These are phyloP conservation scores for Zasmidium angulare DNA, from an alignment of 2,329 filamentous ascomycete genomes.

Conservation along the genomic window DNA sequence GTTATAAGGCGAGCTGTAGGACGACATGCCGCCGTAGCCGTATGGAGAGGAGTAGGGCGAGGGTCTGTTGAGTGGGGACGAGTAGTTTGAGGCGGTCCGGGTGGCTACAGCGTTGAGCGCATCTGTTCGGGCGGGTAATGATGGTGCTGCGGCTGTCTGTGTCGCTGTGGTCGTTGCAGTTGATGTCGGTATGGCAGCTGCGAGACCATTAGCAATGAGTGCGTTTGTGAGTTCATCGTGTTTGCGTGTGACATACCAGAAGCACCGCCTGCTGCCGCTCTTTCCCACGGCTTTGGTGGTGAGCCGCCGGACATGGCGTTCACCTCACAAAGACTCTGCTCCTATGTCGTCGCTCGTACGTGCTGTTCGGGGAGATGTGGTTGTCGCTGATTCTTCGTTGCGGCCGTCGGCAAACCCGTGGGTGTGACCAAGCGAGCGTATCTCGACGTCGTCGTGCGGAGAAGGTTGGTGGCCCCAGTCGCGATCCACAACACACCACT, in stretches of 20 bases:
- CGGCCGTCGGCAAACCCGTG: not conserved
- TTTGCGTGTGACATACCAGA: slow-evolving; percentile 19
- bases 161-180: slow-evolving; percentile 44
- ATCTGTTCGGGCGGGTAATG: slow-evolving; percentile 77
- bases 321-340: no score
- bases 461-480: not conserved
- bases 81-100: slow-evolving; percentile 80
- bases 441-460: not conserved
- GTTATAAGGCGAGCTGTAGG: slow-evolving; percentile 44
- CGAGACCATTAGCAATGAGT: slow-evolving; percentile 33
- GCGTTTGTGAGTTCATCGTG: slow-evolving; percentile 12
- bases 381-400: not conserved
- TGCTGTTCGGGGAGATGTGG: not conserved
- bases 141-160: slow-evolving; percentile 54
- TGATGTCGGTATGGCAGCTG: slow-evolving; percentile 46
- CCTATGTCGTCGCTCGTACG: not conserved
- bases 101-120: slow-evolving; percentile 78
- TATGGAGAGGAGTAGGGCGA: slow-evolving; percentile 54
- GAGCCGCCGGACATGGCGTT: slow-evolving; percentile 47
- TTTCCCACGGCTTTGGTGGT: slow-evolving; percentile 97
- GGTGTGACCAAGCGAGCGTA: not conserved
- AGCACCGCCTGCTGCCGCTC: slow-evolving; percentile 59
- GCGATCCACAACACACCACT: not conserved
- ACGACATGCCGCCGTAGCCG: slow-evolving; percentile 44
- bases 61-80: slow-evolving; percentile 47